Conservation (phyloP, 495 filamentous ascomycete genomes). For the Aspergillus biplanus region DNA sequence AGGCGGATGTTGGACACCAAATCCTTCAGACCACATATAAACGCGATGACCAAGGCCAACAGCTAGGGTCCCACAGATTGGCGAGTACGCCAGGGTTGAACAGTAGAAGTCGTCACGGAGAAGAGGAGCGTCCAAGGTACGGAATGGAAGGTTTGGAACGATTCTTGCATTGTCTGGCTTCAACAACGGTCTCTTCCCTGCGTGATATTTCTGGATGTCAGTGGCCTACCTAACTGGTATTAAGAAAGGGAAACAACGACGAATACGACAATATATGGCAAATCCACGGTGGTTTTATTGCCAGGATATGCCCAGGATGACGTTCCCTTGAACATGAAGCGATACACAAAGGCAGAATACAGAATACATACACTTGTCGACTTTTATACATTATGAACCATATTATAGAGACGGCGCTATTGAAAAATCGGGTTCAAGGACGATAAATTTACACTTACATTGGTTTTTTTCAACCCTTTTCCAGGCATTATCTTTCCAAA, state of each 20-base stretch:
- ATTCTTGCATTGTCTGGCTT: conserved; percentile 23
- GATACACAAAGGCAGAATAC: too few relatives aligned
- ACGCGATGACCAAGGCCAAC: conserved; percentile 82
- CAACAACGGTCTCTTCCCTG: conserved; percentile 31
- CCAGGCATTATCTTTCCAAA: conserved; percentile 67
- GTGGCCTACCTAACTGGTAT: not conserved
- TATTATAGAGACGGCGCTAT: too few relatives aligned
- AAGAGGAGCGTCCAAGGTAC: conserved; percentile 85
- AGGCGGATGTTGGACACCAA: conserved; percentile 54
- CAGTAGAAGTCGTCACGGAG: conserved; percentile 96
- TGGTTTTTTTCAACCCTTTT: conserved; percentile 48
- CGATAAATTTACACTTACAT: conserved; percentile 47
- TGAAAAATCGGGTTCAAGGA: not conserved
- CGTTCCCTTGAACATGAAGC: too few relatives aligned
- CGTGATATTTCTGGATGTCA: conserved; percentile 2
- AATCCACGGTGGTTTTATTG: too few relatives aligned
- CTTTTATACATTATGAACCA: too few relatives aligned
- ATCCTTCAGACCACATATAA: conserved; percentile 85
- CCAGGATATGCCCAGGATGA: too few relatives aligned
- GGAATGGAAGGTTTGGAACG: conserved; percentile 75
- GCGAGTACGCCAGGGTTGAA: conserved; percentile 84
- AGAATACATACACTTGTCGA: too few relatives aligned
- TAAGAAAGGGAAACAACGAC: not conserved
- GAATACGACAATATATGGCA: not conserved
- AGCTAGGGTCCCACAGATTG: conserved; percentile 72